These are phyloP conservation scores for Rubia occidens DNA, from an alignment of 305 asterid species.

Conservation along the genomic window DNA sequence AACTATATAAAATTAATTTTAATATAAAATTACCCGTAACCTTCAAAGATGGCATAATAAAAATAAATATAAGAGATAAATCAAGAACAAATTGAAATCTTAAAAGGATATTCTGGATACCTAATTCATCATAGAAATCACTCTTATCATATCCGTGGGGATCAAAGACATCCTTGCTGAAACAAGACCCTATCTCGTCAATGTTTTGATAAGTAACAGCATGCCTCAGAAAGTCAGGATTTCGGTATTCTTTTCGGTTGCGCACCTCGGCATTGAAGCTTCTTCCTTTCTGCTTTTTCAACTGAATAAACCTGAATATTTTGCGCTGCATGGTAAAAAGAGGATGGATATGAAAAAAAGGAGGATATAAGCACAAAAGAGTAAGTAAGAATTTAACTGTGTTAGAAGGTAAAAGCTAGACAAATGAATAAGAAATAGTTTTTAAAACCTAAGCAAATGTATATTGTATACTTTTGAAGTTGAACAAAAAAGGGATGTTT, in stretches of 20 bases:
- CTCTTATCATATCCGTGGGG: constrained; percentile 91
- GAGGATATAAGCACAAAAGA: neutral
- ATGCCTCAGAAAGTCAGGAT: constrained; percentile 89
- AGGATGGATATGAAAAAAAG: neutral
- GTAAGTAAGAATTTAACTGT: neutral
- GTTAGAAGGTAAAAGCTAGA: neutral
- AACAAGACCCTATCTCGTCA: constrained; percentile 94
- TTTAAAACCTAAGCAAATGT: neutral
- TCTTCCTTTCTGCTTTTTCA: constrained; percentile 65
- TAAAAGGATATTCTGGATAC: constrained; percentile 24
- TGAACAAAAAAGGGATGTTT: neutral
- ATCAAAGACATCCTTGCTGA: constrained; percentile 80
- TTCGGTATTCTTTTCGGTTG: constrained; percentile 83
- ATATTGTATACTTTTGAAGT: neutral
- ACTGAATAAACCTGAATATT: constrained; percentile 53
- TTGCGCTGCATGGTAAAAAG: constrained; percentile 41
- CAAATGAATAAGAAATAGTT: no score
- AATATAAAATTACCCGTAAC: neutral
- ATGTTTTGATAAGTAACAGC: constrained; percentile 87
- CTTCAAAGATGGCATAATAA: neutral
- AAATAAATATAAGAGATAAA: neutral
- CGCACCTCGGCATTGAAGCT: constrained; percentile 91
- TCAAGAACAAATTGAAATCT: constrained; percentile 7
- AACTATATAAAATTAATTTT: neutral
- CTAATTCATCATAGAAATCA: constrained; percentile 91